These are phyloP conservation scores for Lactarius akahatsu DNA, from an alignment of 768 basidiomycete species.

Conservation along the genomic window DNA sequence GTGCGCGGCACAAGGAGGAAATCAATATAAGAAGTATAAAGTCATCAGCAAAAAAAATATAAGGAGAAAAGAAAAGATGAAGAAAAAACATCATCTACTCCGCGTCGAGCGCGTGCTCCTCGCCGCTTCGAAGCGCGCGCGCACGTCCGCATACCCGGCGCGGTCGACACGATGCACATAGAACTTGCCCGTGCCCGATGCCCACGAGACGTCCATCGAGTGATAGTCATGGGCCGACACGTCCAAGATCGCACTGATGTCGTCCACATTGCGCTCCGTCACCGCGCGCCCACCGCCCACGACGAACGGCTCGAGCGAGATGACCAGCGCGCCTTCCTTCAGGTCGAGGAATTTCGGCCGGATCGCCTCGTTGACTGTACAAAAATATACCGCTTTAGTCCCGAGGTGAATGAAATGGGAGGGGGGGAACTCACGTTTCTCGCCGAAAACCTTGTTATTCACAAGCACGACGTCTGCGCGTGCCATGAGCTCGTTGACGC, in stretches of 20 bases:
- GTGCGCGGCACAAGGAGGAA: not conserved
- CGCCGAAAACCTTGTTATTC: conserved; percentile 83
- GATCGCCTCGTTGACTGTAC: conserved; percentile 80
- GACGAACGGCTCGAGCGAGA: conserved; percentile 86
- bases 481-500: conserved; percentile 67
- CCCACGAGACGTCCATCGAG: conserved; percentile 70
- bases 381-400: conserved; percentile 10
- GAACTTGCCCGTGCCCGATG: conserved; percentile 64
- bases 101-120: conserved; percentile 26
- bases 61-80: not conserved
- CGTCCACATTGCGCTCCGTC: conserved; percentile 82
- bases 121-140: conserved; percentile 27
- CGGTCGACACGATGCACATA: conserved; percentile 79
- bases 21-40: not conserved
- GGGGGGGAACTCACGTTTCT: conserved; percentile 57
- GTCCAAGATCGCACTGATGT: conserved; percentile 80
- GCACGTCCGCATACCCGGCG: conserved; percentile 47
- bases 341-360: conserved; percentile 90
- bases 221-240: conserved; percentile 37
- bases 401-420: not conserved
- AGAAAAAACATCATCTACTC: conserved; percentile 11
- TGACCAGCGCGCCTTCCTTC: conserved; percentile 87
- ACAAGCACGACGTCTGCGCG: conserved; percentile 90
- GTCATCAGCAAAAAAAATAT: not conserved
- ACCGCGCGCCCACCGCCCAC: conserved; percentile 62